Conservation (phyloP, 345 rosid genomes). For the Lagerstroemia speciosa region DNA sequence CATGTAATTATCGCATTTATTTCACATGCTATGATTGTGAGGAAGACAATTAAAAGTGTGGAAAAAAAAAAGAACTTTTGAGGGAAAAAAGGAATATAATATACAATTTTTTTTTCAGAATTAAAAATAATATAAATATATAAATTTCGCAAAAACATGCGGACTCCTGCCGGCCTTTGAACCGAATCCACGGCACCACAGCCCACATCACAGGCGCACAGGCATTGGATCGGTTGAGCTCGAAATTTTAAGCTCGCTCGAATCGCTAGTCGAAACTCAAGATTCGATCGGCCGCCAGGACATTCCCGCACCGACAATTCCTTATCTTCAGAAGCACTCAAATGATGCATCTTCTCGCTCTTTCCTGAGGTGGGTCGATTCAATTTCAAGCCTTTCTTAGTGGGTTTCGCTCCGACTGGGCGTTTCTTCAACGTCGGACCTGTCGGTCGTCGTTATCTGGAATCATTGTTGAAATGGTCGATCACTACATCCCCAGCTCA, state of each 20-base stretch:
- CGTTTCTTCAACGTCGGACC: not conserved
- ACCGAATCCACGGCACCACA: not conserved
- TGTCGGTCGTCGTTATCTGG: conserved; percentile 11
- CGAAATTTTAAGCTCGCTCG: not conserved
- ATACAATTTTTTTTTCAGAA: no score
- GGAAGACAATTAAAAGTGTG: no score
- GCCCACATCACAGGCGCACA: not conserved
- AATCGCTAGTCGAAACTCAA: not conserved
- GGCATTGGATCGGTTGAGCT: not conserved
- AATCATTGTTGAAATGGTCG: conserved; percentile 61
- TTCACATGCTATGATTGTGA: no score
- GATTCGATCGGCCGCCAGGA: not conserved
- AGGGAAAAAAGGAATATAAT: no score
- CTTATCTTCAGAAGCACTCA: conserved; percentile 7
- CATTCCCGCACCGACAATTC: conserved; percentile 4
- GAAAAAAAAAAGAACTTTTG: no score
- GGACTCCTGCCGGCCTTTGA: not conserved
- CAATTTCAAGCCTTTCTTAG: conserved; percentile 14
- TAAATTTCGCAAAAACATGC: not conserved
- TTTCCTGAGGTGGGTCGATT: conserved; percentile 35
- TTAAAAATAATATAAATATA: no score
- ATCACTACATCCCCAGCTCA: conserved; percentile 45
- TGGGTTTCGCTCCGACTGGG: conserved; percentile 21
- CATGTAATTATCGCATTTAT: no score
- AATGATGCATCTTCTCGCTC: conserved; percentile 5